Base-by-base conservation (phyloP, 2,329 filamentous ascomycete species). In the Hansfordia pulvinata region DNA sequence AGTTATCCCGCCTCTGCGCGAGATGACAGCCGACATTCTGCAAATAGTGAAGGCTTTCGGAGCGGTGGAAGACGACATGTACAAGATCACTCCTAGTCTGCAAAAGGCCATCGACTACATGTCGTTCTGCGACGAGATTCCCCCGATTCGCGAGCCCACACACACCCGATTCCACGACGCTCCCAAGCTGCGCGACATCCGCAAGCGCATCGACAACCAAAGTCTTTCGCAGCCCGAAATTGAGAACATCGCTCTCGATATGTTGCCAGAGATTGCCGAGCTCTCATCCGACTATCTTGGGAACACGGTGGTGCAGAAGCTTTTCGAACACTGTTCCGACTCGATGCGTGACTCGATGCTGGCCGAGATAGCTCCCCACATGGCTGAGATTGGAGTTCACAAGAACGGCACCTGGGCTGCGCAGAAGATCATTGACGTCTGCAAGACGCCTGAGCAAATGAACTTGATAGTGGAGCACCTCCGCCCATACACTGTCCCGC, bases 401-500 rank as follows among this genome's bases (percentile, higher is more conserved):
- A 98, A 98, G 69, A 98, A 98, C 44, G 90, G 90, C 35, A 98
- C 90, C 2, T 98, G 90, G 90, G 90, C 90, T 29, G 90, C 90
- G 2, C 90, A 98, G 56, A 98, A 96, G 66, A 96, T 98, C 44
- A 96, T 98, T 40, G 88, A 96, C 44, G 84, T 93, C 6, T 88
- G 85, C 50, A 84, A 90, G 55, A 84, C 80, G 1, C 74, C 79
- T 5, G 60, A 63, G 20, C 86, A 96, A 55, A 88, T 90, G 76
- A 58, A 63, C 24, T 60, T 84, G 56, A 88, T 98, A 44, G 79
- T 90, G 16, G 75, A 93, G 35, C 69, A 83, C 38, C 63, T 96
- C 17, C 78, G 78, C 4, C 76, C 85, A 1, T 94, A 92, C 54
- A 85, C 81, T 1, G 72, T 94, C 24, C 83, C 85, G 3, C 65